Base-by-base conservation (phyloP, 164 flowering plant species). In the Warburgia ugandensis region DNA sequence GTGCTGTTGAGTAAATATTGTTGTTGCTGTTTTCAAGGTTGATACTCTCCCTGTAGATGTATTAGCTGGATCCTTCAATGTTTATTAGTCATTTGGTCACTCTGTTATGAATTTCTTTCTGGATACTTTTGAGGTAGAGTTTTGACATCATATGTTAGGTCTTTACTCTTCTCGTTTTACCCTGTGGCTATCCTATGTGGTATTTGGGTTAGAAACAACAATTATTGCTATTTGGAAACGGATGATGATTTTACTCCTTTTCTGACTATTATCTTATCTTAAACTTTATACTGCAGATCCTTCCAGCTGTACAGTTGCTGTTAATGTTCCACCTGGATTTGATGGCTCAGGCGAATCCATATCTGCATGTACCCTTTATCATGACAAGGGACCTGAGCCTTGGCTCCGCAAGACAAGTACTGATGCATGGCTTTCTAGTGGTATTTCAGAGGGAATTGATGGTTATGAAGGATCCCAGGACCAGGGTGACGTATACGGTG, bases 391-490 rank as follows among this genome's bases (percentile, higher is more conserved):
- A 32, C 85, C 92, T 37, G 96, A 86, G 55, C 96, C 99, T 40
- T 94, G 99, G 99, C 80, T 89, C 14, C 74, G 85, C 35, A 89
- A 79, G 72, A 65, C 99, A 25, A 94, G 94, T 71, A 77, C 88
- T 33, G 99, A 89, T 76, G 97, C 99, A 42, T 89, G 99, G 99
- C 97, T 94, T 61, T 80, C 92, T 46, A 76, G 80, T 59, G 97
- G 99, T 10, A 43, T 81, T 22, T 74, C 77, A 33, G 99, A 83
- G 74, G 76, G 86, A 33, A 73, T 81, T 56, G 99, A 89, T 69
- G 95, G 96, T 48, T 63, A 79, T 45, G 99, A 89, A 74, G 90
- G 94, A 48, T 60, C 75, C 6, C 84, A 71, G 41, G 98, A 88
- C 59, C 95, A 78, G 74, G 95, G 90, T 48, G 99, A 94, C 66